Percentiles rank a stretch among this genome's conserved stretches.
These are phyloP conservation scores for Singerocomus inundabilis DNA, from an alignment of 1,284 basidiomycete genomes.

Conservation along the genomic window DNA sequence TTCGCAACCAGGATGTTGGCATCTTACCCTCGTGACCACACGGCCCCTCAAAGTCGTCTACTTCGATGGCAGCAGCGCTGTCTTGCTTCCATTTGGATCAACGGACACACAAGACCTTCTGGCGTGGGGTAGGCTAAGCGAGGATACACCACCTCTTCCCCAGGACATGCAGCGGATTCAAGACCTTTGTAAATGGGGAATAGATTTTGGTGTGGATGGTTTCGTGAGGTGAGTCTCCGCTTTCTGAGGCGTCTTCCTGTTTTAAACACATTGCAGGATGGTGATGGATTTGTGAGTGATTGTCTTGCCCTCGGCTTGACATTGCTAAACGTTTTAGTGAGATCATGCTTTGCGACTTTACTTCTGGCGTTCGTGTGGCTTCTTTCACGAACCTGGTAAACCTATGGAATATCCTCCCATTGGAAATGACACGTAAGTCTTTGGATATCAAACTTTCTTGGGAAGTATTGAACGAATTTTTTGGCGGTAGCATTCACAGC, in stretches of 20 bases:
- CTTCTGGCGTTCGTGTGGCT: too few relatives aligned
- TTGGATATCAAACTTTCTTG: too few relatives aligned
- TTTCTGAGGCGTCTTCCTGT: background rate
- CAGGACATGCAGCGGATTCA: conserved; percentile 33
- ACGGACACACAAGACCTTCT: conserved; percentile 46
- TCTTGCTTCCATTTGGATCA: conserved; percentile 31
- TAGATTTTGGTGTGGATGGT: conserved; percentile 36
- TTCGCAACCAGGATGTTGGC: too few relatives aligned
- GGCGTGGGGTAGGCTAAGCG: conserved; percentile 32
- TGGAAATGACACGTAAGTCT: conserved; percentile 1
- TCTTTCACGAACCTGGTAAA: conserved; percentile 30
- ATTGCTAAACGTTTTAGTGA: conserved; percentile 22
- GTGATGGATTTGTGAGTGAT: conserved; percentile 46
- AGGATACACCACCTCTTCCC: conserved; percentile 9
- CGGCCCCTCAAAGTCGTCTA: too few relatives aligned
- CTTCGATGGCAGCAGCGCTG: too few relatives aligned
- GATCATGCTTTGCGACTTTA: too few relatives aligned
- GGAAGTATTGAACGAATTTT: background rate
- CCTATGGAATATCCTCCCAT: background rate
- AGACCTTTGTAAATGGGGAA: conserved; percentile 39
- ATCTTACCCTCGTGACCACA: too few relatives aligned
- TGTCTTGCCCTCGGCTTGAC: background rate
- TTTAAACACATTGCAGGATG: conserved; percentile 36
- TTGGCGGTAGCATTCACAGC: too few relatives aligned
- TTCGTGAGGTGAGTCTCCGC: conserved; percentile 36